Conservation (phyloP, 345 rosid genomes). For the thale cress (Arabidopsis thaliana) region TAIR10.1 NC_003071.7:17633501-17634000, state of each 20-base stretch:
- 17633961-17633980: slow-evolving; percentile 53
- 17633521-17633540: slow-evolving; percentile 67
- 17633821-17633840: slow-evolving; percentile 69
- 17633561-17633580: slow-evolving; percentile 17
- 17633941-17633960: slow-evolving; percentile 72
- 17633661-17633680: slow-evolving; percentile 92
- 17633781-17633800: slow-evolving; percentile 67
- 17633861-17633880: slow-evolving; percentile 52
- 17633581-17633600: slow-evolving; percentile 52
- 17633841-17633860: slow-evolving; percentile 71
- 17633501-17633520: slow-evolving; percentile 55
- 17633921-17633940: slow-evolving; percentile 61
- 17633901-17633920: slow-evolving; percentile 11
- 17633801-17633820: slow-evolving; percentile 60
- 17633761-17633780: slow-evolving; percentile 78
- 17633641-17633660: slow-evolving; percentile 87
- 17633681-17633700: slow-evolving; percentile 79
- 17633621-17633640: slow-evolving; percentile 44
- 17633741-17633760: slow-evolving; percentile 90
- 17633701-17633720: slow-evolving; percentile 78
- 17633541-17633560: slow-evolving; percentile 48
- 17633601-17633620: slow-evolving; percentile 54
- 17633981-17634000: slow-evolving; percentile 49
- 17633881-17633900: slow-evolving; percentile 35
- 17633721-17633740: slow-evolving; percentile 88